A percentile compares a stretch with the other conserved stretches of the same genome.
Evolutionary conservation across 2,329 filamentous ascomycete genomes (phyloP).

Genomic region (Colletotrichum zoysiae): DNA sequence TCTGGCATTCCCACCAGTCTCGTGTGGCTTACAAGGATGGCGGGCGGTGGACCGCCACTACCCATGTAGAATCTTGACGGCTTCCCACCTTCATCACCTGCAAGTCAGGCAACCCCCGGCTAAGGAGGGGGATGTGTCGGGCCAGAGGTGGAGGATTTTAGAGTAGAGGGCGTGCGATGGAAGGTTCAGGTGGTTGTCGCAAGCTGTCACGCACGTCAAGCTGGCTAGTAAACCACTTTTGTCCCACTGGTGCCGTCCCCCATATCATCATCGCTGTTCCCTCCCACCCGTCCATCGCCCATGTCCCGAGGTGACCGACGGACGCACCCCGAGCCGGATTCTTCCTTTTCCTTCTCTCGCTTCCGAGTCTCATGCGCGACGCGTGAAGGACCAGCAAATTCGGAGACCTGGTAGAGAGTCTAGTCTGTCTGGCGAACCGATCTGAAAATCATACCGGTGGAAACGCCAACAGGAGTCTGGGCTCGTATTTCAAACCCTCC

Average conservation of each 20-base stretch:
- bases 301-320: constrained; percentile 5
- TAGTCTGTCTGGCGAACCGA: constrained; percentile 28
- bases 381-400: constrained; percentile 33
- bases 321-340: neutral
- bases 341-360: constrained; percentile 15
- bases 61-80: constrained; percentile 41
- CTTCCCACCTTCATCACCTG: constrained; percentile 42
- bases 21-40: constrained; percentile 41
- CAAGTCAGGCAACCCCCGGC: constrained; percentile 43
- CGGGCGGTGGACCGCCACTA: constrained; percentile 33
- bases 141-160: constrained; percentile 35
- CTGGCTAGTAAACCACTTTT: constrained; percentile 34
- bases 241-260: constrained; percentile 3
- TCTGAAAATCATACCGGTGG: constrained; percentile 30
- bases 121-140: constrained; percentile 28
- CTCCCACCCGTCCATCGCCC: constrained; percentile 7
- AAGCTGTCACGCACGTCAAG: constrained; percentile 35
- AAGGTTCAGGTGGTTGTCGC: constrained; percentile 42
- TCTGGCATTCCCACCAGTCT: constrained; percentile 37
- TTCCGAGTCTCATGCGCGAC: constrained; percentile 34
- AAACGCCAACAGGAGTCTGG: constrained; percentile 38
- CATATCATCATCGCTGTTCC: constrained; percentile 36
- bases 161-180: constrained; percentile 39
- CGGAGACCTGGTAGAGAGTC: constrained; percentile 16
- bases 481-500: neutral